Conservation (phyloP, 345 rosid species). For the Orychophragmus violaceus region DNA sequence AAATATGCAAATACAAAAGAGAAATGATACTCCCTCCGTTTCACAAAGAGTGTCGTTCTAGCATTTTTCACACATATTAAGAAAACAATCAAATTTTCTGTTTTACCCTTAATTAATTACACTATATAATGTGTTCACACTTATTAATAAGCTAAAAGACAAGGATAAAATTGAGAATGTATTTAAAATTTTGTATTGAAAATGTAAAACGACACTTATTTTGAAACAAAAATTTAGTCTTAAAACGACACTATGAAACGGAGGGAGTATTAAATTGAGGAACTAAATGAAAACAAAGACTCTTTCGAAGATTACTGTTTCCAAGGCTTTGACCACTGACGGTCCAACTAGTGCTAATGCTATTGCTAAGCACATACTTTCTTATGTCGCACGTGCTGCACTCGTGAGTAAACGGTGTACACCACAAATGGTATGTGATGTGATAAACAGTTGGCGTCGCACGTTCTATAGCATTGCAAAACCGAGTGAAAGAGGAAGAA, state of each 20-base stretch:
- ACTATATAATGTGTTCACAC: too few species aligned
- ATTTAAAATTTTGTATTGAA: too few species aligned
- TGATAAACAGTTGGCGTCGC: conserved; percentile 30
- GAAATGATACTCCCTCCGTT: too few species aligned
- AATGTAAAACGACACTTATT: too few species aligned
- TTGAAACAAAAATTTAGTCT: too few species aligned
- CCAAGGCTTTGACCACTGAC: conserved; percentile 25
- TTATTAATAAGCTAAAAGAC: too few species aligned
- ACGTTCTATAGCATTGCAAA: conserved; percentile 19
- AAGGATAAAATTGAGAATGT: too few species aligned
- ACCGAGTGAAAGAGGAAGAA: conserved; percentile 19
- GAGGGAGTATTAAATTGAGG: not conserved
- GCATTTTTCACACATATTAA: too few species aligned
- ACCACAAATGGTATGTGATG: conserved; percentile 5
- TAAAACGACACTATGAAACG: too few species aligned
- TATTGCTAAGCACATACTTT: conserved; percentile 1
- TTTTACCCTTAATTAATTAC: too few species aligned
- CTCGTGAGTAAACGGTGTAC: conserved; percentile 17
- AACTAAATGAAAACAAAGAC: conserved; percentile 16
- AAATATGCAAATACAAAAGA: conserved; percentile 13
- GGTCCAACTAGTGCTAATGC: not conserved
- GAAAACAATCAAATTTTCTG: too few species aligned
- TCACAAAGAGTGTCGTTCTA: too few species aligned
- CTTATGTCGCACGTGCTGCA: conserved; percentile 7
- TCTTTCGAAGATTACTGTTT: conserved; percentile 12